Conservation (phyloP, 768 basidiomycete genomes). For the Panellus pusillus region DNA sequence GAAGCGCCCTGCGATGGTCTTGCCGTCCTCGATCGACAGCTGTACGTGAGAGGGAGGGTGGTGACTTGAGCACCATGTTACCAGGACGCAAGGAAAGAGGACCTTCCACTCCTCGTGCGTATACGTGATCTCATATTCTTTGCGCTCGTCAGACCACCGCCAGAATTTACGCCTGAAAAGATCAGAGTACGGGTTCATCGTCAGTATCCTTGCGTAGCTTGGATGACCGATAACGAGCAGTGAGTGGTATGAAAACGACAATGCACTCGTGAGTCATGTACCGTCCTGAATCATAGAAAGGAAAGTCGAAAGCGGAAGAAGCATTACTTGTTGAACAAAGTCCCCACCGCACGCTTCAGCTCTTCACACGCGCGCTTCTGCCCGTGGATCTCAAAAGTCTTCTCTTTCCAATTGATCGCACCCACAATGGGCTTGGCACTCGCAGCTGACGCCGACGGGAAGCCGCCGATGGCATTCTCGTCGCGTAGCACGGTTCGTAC, state of each 20-base stretch:
- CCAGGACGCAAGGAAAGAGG: conserved; percentile 1
- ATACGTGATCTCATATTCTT: conserved; percentile 44
- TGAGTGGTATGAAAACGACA: neutral
- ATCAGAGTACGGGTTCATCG: conserved; percentile 1
- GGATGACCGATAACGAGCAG: neutral
- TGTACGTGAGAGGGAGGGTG: neutral
- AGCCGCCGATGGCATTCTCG: conserved; percentile 38
- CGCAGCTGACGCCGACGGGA: neutral
- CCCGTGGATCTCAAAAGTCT: conserved; percentile 45
- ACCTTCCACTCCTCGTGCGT: conserved; percentile 50
- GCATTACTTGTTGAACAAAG: conserved; percentile 30
- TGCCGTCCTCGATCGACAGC: conserved; percentile 22
- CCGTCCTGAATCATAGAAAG: neutral
- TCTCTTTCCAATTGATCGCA: conserved; percentile 51
- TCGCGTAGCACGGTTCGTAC: conserved; percentile 47
- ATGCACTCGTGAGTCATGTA: no score
- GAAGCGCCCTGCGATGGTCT: conserved; percentile 31
- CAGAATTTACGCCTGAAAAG: conserved; percentile 38
- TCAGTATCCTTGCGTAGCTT: neutral
- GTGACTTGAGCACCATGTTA: conserved; percentile 9
- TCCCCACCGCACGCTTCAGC: conserved; percentile 37
- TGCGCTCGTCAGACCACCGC: conserved; percentile 43
- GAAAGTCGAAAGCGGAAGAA: neutral
- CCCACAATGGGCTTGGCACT: conserved; percentile 33
- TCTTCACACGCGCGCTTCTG: conserved; percentile 39